phyloP scores from a whole-genome alignment of 768 basidiomycete genomes.

The Coprinopsis cinerea region DNA sequence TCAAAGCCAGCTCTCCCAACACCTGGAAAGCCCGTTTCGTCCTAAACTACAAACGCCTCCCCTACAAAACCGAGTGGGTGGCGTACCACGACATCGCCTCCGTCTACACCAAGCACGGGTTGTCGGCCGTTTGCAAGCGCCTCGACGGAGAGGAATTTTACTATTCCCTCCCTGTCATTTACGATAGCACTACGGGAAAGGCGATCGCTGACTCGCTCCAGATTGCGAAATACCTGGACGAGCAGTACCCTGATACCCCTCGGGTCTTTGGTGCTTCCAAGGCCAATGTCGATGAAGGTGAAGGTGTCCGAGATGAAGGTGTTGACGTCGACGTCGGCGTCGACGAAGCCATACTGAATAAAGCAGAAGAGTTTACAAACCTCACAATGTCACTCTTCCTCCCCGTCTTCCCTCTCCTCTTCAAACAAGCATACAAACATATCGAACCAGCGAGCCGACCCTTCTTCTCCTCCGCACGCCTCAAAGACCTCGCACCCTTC shows the following conservation, averaged over 20 bases:
- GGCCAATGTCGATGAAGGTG: neutral
- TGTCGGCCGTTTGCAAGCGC: conserved; percentile 22
- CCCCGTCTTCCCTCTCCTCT: too few relatives aligned
- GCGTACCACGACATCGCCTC: conserved; percentile 43
- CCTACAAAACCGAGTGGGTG: conserved; percentile 42
- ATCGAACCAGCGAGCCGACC: neutral
- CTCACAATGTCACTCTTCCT: too few relatives aligned
- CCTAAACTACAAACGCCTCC: conserved; percentile 27
- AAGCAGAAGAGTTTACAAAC: too few relatives aligned
- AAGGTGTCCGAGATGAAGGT: neutral
- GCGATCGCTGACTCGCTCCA: conserved; percentile 34
- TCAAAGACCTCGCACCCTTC: neutral
- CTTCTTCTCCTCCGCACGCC: neutral
- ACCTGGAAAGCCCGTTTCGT: conserved; percentile 15
- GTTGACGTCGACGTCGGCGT: neutral
- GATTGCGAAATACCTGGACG: conserved; percentile 49
- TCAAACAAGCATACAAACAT: too few relatives aligned
- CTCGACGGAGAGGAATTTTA: conserved; percentile 24
- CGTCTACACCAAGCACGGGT: conserved; percentile 26
- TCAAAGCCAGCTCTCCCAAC: conserved; percentile 9
- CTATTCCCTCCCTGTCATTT: conserved; percentile 43
- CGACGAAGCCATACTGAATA: too few relatives aligned
- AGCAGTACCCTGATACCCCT: conserved; percentile 38
- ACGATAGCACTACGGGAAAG: conserved; percentile 23
- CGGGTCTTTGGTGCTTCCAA: conserved; percentile 21